These are phyloP conservation scores for Quercus mongolica DNA, from an alignment of 306 rosid genomes.

Conservation along the genomic window DNA sequence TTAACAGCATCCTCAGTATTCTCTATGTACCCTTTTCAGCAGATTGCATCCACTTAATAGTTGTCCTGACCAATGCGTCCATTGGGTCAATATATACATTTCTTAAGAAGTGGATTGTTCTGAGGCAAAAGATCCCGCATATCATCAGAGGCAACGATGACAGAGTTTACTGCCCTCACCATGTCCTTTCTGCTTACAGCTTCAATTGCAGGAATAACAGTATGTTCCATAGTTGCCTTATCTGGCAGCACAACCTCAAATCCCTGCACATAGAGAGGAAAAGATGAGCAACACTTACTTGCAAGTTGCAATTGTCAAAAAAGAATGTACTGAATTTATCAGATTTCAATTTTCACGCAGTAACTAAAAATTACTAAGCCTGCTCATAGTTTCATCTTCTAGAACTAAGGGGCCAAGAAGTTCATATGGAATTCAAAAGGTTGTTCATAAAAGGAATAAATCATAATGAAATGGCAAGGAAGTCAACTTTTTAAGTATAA, in stretches of 20 bases:
- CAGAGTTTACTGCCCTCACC: slow-evolving; percentile 39
- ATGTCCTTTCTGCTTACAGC: slow-evolving; percentile 41
- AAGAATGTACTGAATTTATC: neutral
- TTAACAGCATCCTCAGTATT: neutral
- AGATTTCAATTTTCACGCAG: neutral
- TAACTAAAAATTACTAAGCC: neutral
- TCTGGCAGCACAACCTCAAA: slow-evolving; percentile 46
- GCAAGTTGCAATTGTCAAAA: neutral
- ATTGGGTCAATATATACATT: slow-evolving; percentile 42
- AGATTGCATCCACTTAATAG: slow-evolving; percentile 43
- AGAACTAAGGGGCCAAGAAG: neutral
- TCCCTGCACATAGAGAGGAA: slow-evolving; percentile 25
- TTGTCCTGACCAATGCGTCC: slow-evolving; percentile 43
- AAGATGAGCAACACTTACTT: neutral
- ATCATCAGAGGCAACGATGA: slow-evolving; percentile 42
- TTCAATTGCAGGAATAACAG: slow-evolving; percentile 38
- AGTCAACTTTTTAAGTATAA: neutral
- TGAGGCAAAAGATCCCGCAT: too few relatives aligned
- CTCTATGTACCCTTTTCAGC: slow-evolving; percentile 15
- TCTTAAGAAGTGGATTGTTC: slow-evolving; percentile 37
- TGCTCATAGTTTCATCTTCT: neutral
- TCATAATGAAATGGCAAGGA: neutral
- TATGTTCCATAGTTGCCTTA: slow-evolving; percentile 41
- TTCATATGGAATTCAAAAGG: neutral
- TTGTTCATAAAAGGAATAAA: neutral